A percentile compares a stretch with the other conserved stretches of the same genome.
Conservation (phyloP, 2,329 filamentous ascomycete species). For the Aspergillus fructus region DNA sequence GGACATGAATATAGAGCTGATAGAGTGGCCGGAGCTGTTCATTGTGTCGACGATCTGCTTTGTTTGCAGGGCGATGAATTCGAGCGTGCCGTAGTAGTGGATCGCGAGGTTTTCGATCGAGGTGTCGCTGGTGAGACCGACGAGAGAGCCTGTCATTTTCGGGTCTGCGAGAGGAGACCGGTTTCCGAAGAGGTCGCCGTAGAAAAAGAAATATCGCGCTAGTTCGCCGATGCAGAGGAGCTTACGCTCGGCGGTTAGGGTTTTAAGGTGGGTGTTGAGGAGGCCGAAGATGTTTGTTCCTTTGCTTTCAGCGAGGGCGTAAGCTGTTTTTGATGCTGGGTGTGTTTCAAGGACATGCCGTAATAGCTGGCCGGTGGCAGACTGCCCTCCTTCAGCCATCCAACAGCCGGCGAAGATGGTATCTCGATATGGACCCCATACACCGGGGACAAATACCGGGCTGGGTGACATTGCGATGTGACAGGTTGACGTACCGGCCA, state of each 20-base stretch:
- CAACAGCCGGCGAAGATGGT: too few relatives aligned
- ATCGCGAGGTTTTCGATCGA: slow-evolving; percentile 82
- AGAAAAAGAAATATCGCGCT: slow-evolving; percentile 95
- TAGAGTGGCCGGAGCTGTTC: slow-evolving; percentile 84
- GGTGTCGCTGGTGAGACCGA: slow-evolving; percentile 84
- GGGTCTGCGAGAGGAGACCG: slow-evolving; percentile 89
- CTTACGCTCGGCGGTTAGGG: slow-evolving; percentile 59
- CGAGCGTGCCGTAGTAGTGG: slow-evolving; percentile 93
- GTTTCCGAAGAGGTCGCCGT: slow-evolving; percentile 96
- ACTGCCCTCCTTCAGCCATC: too few relatives aligned
- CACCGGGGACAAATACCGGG: too few relatives aligned
- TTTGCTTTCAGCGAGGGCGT: too few relatives aligned
- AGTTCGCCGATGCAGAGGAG: slow-evolving; percentile 66
- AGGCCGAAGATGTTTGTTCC: too few relatives aligned
- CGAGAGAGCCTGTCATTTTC: slow-evolving; percentile 85
- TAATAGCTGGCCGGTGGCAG: too few relatives aligned
- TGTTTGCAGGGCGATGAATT: slow-evolving; percentile 97
- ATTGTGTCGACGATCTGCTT: slow-evolving; percentile 92
- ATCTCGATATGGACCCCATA: too few relatives aligned
- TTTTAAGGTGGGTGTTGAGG: too few relatives aligned
- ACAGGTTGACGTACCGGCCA: too few relatives aligned
- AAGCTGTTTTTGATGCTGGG: too few relatives aligned
- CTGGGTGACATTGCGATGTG: too few relatives aligned
- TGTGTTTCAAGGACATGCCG: too few relatives aligned
- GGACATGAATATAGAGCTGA: slow-evolving; percentile 97